A percentile compares a stretch with the other conserved stretches of the same genome.
phyloP scores from a whole-genome alignment of 495 filamentous ascomycete genomes.

The Pyrenopolyporus hunteri region DNA sequence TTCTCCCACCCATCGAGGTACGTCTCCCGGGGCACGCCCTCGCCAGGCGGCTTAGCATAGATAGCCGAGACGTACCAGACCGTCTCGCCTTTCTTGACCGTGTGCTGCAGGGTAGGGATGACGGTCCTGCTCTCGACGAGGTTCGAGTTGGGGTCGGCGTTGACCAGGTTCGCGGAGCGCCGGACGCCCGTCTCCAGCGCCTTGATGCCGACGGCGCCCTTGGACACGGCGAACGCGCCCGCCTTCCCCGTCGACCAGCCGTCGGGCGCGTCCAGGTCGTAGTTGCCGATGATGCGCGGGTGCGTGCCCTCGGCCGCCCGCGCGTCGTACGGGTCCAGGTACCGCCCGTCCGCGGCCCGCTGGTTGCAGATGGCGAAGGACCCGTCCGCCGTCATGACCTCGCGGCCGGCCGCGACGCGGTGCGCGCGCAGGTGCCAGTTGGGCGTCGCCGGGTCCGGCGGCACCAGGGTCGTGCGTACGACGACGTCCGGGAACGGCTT shows the following conservation, averaged over 20 bases:
- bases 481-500: slow-evolving; percentile 69
- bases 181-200: slow-evolving; percentile 54
- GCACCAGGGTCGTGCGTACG: slow-evolving; percentile 68
- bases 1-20: slow-evolving; percentile 62
- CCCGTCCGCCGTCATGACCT: slow-evolving; percentile 72
- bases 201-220: slow-evolving; percentile 72
- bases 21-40: slow-evolving; percentile 44
- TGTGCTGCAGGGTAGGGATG: slow-evolving; percentile 68
- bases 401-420: slow-evolving; percentile 59
- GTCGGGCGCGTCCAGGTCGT: slow-evolving; percentile 59
- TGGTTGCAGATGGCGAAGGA: slow-evolving; percentile 73
- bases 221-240: slow-evolving; percentile 68
- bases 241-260: slow-evolving; percentile 58
- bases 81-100: slow-evolving; percentile 50
- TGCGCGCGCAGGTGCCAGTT: slow-evolving; percentile 76
- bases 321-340: slow-evolving; percentile 59
- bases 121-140: slow-evolving; percentile 71
- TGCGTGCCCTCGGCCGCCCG: slow-evolving; percentile 52
- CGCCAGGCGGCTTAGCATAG: slow-evolving; percentile 56
- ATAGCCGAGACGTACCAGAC: slow-evolving; percentile 59
- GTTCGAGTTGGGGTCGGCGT: slow-evolving; percentile 80
- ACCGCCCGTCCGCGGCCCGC: slow-evolving; percentile 62
- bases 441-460: slow-evolving; percentile 56
- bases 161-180: slow-evolving; percentile 64
- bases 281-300: slow-evolving; percentile 61